A percentile compares a stretch with the other conserved stretches of the same genome.
These are phyloP conservation scores for Alternaria dauci DNA, from an alignment of 2,329 filamentous ascomycete genomes.

Conservation along the genomic window DNA sequence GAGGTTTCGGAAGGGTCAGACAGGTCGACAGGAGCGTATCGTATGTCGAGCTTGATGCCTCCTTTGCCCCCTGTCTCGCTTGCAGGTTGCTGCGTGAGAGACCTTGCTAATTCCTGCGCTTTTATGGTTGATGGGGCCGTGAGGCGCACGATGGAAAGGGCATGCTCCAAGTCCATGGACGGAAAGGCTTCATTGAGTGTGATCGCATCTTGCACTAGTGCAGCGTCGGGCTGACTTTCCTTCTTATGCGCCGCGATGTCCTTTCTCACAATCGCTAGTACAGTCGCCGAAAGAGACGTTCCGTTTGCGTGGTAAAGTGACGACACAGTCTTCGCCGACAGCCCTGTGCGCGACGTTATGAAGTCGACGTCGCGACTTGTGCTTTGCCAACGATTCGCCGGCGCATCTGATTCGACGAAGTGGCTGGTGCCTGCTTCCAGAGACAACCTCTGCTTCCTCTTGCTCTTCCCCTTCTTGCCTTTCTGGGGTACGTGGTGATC, in stretches of 20 bases:
- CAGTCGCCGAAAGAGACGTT: constrained; percentile 64
- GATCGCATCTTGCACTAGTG: constrained; percentile 59
- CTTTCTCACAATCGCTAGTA: constrained; percentile 62
- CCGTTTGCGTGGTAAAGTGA: constrained; percentile 68
- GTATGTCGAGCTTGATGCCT: constrained; percentile 58
- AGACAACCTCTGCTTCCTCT: constrained; percentile 45
- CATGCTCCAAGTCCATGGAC: constrained; percentile 57
- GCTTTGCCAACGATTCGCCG: constrained; percentile 66
- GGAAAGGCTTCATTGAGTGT: constrained; percentile 66
- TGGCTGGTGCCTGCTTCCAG: constrained; percentile 29
- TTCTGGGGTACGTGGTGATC: constrained; percentile 57
- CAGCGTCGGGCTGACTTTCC: constrained; percentile 50
- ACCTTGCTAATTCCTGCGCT: constrained; percentile 67
- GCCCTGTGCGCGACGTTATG: constrained; percentile 62
- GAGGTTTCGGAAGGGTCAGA: constrained; percentile 41
- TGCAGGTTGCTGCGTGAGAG: constrained; percentile 55
- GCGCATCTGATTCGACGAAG: constrained; percentile 34
- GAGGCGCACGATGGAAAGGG: constrained; percentile 64
- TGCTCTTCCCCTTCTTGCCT: constrained; percentile 56
- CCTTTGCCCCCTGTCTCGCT: constrained; percentile 41
- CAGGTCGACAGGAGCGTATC: constrained; percentile 55
- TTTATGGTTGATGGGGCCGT: constrained; percentile 65
- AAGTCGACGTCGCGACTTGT: constrained; percentile 68
- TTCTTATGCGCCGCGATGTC: constrained; percentile 54
- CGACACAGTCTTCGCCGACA: constrained; percentile 58